Evolutionary conservation across 305 asterid species (phyloP).

Genomic region (Salvia sclarea): DNA sequence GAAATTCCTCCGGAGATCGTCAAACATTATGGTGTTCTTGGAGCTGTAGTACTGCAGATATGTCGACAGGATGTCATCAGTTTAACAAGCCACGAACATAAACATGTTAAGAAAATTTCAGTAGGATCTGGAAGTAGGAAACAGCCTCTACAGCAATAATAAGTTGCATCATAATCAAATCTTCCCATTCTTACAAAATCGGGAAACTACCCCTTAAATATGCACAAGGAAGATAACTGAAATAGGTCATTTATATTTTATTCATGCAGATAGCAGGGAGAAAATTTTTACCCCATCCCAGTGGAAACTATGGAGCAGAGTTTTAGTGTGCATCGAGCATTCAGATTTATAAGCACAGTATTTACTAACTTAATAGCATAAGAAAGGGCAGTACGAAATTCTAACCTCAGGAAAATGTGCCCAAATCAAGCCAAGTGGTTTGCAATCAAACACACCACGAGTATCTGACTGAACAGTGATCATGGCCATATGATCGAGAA

Average conservation of each 20-base stretch:
- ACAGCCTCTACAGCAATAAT: neutral
- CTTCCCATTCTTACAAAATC: neutral
- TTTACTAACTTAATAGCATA: neutral
- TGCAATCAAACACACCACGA: slow-evolving; percentile 87
- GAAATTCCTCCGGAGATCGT: slow-evolving; percentile 84
- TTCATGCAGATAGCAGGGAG: neutral
- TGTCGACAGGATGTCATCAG: slow-evolving; percentile 18
- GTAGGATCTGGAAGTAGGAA: neutral
- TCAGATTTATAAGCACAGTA: neutral
- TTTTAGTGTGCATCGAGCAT: neutral
- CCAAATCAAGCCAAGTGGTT: slow-evolving; percentile 96
- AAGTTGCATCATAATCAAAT: neutral
- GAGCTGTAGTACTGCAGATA: slow-evolving; percentile 71
- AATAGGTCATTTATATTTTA: too few species aligned
- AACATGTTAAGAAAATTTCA: neutral
- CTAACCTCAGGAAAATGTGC: slow-evolving; percentile 82
- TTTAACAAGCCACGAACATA: neutral
- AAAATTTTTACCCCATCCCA: neutral
- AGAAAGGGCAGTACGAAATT: slow-evolving; percentile 14
- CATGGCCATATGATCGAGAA: slow-evolving; percentile 90
- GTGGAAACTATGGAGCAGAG: neutral
- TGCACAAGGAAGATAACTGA: neutral
- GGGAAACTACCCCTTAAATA: neutral
- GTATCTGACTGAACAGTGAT: slow-evolving; percentile 83
- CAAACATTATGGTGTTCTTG: slow-evolving; percentile 91